Evolutionary conservation across 768 basidiomycete species (phyloP).

Genomic region (Vararia minispora): DNA sequence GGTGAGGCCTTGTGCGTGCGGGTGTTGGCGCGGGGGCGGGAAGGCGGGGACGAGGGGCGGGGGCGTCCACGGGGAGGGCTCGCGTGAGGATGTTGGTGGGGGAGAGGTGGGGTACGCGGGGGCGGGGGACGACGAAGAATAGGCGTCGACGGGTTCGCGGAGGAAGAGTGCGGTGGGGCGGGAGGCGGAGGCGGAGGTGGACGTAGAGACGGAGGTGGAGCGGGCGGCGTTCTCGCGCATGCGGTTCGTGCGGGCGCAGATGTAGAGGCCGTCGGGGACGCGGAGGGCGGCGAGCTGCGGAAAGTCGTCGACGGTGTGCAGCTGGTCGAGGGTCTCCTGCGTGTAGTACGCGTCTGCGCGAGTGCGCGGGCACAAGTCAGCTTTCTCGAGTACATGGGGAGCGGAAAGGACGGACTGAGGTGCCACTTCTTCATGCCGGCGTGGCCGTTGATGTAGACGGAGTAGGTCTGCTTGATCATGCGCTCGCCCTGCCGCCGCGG

Average conservation of each 20-base stretch:
- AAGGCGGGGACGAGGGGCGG: background rate
- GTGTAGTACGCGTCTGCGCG: slow-evolving; percentile 67
- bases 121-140: slow-evolving; percentile 2
- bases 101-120: background rate
- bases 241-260: slow-evolving; percentile 41
- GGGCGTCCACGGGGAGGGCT: background rate
- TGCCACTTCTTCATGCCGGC: slow-evolving; percentile 25
- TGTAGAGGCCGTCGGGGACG: slow-evolving; percentile 52
- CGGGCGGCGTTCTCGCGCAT: slow-evolving; percentile 14
- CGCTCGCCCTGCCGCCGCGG: slow-evolving; percentile 12
- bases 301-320: slow-evolving; percentile 50
- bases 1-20: slow-evolving; percentile 1
- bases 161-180: background rate
- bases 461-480: slow-evolving; percentile 29
- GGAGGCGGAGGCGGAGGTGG: background rate
- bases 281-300: slow-evolving; percentile 39
- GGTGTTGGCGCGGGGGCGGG: background rate
- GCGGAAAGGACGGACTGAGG: slow-evolving; percentile 20
- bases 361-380: slow-evolving; percentile 1
- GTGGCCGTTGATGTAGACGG: slow-evolving; percentile 23
- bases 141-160: background rate
- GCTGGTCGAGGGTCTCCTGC: slow-evolving; percentile 42
- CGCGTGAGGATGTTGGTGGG: slow-evolving; percentile 2
- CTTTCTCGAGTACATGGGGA: background rate
- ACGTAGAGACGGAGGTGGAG: slow-evolving; percentile 1